phyloP scores from a whole-genome alignment of 352 stramenopile species.

The Globisporangium barbulae region DNA sequence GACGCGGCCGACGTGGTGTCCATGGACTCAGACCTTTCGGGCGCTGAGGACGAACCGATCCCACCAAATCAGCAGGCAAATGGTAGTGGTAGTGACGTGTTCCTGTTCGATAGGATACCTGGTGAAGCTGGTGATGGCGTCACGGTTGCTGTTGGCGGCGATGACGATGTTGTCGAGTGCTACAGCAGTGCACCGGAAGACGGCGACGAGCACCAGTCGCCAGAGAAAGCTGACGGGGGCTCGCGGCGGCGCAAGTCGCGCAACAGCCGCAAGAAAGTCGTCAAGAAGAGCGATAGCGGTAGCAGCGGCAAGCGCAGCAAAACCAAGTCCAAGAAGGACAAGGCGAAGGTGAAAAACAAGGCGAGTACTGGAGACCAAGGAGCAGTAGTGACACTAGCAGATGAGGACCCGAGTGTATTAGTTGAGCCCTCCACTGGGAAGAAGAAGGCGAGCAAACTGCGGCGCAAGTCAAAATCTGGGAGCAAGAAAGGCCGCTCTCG shows the following conservation, averaged over 20 bases:
- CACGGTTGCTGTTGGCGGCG: conserved; percentile 7
- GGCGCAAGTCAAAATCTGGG: conserved; percentile 10
- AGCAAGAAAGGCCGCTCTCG: conserved; percentile 10
- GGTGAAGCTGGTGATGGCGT: background rate
- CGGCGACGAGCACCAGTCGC: background rate
- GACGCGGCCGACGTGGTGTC: conserved; percentile 12
- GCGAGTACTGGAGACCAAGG: background rate
- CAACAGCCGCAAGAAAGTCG: conserved; percentile 11
- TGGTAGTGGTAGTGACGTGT: background rate
- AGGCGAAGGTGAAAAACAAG: conserved; percentile 10
- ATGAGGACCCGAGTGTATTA: background rate
- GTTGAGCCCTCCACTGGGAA: background rate
- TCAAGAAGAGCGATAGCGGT: conserved; percentile 2
- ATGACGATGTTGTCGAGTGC: conserved; percentile 15
- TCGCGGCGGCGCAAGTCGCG: conserved; percentile 9
- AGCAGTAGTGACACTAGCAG: background rate
- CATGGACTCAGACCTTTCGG: conserved; percentile 63
- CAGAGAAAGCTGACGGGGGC: background rate
- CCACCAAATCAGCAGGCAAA: conserved; percentile 26
- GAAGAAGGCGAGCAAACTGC: conserved; percentile 13
- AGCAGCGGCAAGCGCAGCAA: conserved; percentile 12
- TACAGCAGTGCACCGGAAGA: conserved; percentile 37
- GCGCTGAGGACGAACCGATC: conserved; percentile 62
- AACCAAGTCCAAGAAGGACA: conserved; percentile 15
- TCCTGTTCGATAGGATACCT: background rate